phyloP scores from a whole-genome alignment of 106 monocot species.

The Alisma plantagoaquatica region DNA sequence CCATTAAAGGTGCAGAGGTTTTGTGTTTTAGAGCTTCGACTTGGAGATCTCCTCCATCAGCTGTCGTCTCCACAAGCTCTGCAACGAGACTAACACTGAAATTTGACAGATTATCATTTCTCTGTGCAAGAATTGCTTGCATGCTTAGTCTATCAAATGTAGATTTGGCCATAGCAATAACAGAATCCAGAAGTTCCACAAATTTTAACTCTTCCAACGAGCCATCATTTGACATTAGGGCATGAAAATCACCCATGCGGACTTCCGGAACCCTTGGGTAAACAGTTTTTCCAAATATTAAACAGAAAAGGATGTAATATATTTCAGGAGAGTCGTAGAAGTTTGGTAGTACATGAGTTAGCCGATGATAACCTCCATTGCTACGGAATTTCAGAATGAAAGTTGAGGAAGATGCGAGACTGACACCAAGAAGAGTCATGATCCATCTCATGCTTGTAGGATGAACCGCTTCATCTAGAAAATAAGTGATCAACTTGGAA shows the following conservation, averaged over 20 bases:
- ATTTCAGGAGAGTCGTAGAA: slow-evolving; percentile 98
- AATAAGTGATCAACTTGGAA: slow-evolving; percentile 86
- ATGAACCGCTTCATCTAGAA: slow-evolving; percentile 98
- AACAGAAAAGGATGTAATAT: slow-evolving; percentile 93
- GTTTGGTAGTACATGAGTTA: slow-evolving; percentile 77
- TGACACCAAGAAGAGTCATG: slow-evolving; percentile 94
- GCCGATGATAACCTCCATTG: slow-evolving; percentile 75
- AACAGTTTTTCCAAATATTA: slow-evolving; percentile 89
- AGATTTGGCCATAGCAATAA: slow-evolving; percentile 84
- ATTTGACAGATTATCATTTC: slow-evolving; percentile 62
- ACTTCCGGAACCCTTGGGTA: slow-evolving; percentile 97
- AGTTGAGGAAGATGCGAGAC: slow-evolving; percentile 85
- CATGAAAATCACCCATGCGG: slow-evolving; percentile 92
- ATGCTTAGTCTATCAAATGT: slow-evolving; percentile 90
- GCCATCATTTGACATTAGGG: slow-evolving; percentile 89
- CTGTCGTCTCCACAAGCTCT: slow-evolving; percentile 62
- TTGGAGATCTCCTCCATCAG: slow-evolving; percentile 76
- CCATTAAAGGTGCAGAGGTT: slow-evolving; percentile 96
- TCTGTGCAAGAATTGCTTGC: slow-evolving; percentile 67
- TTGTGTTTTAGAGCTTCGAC: slow-evolving; percentile 98
- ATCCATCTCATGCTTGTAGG: slow-evolving; percentile 99
- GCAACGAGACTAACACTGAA: slow-evolving; percentile 56
- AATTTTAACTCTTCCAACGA: slow-evolving; percentile 79
- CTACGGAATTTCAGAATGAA: slow-evolving; percentile 80
- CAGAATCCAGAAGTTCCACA: slow-evolving; percentile 78